Evolutionary conservation across 495 filamentous ascomycete species (phyloP), one percentile per base, ranked within the genome.

Genomic region (Talaromyces ruber): DNA sequence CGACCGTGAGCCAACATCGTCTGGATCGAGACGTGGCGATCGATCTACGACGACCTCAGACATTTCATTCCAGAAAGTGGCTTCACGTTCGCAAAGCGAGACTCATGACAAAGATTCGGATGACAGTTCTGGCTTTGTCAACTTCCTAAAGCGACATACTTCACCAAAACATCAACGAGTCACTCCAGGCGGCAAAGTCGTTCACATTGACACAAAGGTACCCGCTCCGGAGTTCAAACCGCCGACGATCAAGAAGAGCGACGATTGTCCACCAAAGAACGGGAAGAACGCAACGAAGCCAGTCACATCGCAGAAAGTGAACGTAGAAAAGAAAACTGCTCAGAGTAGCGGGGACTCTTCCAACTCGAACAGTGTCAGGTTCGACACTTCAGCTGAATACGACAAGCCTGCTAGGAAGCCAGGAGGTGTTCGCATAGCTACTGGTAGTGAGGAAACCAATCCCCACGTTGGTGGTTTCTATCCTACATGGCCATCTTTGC

Each of bases 111-210:
- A 63, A 18, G 62, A 65, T 5, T 60, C 66, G 4, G 67, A 76
- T 47, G 65, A 59, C 18, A 71, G 79, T 32, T 67, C 68, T 14
- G 80, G 80, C 0, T 82, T 83, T 64, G 73, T 69, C 30, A 75
- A 71, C 18, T 83, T 88, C 39, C 72, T 87, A 21, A 82, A 81
- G 68, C 74, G 82, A 60, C 84, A 87, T 66, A 77, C 81, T 2
- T 85, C 84, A 24, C 84, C 85, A 6, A 81, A 75, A 16, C 79
- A 82, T 52, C 75, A 87, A 57, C 79, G 85, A 39, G 85, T 88
- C 53, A 87, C 84, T 47, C 85, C 85, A 60, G 84, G 84, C 18
- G 85, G 85, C n/a, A 80, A 78, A 34, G 82, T 88, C 50, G 83
- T 88, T 18, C 82, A 84, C 4, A 82, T 79, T 70, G 66, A 69